phyloP scores from a whole-genome alignment of 2,329 filamentous ascomycete species.

The Triangularia setosa region DNA sequence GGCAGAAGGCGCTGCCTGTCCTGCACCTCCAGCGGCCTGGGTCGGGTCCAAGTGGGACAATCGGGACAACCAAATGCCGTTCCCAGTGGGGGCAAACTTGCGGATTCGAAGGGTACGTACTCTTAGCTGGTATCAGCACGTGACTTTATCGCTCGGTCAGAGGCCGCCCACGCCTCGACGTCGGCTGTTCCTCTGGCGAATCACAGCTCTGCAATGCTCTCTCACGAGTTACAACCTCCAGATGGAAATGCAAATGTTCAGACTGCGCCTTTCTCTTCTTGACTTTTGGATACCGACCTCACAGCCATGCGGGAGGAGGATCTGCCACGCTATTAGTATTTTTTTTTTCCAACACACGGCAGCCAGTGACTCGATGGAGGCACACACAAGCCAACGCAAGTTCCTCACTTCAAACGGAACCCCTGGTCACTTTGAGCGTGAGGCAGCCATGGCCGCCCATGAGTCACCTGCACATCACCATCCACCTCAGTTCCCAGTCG shows the following conservation, averaged over 20 bases:
- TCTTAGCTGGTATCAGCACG: background rate
- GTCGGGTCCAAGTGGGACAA: background rate
- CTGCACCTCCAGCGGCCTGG: background rate
- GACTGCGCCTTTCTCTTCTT: background rate
- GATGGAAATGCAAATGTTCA: background rate
- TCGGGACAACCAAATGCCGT: background rate
- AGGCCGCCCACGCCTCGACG: background rate
- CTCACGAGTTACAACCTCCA: background rate
- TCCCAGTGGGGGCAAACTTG: background rate
- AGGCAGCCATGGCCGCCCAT: constrained; percentile 2
- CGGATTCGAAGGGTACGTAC: background rate
- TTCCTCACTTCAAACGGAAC: background rate
- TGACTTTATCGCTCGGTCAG: background rate
- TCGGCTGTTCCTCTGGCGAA: background rate
- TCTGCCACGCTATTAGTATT: background rate
- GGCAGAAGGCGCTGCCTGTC: background rate
- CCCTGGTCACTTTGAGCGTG: background rate
- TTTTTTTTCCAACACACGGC: background rate
- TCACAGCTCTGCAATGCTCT: background rate
- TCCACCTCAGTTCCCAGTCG: background rate
- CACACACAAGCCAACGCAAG: background rate
- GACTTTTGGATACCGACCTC: background rate
- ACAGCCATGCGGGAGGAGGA: background rate
- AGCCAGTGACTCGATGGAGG: background rate
- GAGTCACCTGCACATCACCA: background rate